Conservation (phyloP, 2,329 filamentous ascomycete species). For the Talaromyces sp. region DNA sequence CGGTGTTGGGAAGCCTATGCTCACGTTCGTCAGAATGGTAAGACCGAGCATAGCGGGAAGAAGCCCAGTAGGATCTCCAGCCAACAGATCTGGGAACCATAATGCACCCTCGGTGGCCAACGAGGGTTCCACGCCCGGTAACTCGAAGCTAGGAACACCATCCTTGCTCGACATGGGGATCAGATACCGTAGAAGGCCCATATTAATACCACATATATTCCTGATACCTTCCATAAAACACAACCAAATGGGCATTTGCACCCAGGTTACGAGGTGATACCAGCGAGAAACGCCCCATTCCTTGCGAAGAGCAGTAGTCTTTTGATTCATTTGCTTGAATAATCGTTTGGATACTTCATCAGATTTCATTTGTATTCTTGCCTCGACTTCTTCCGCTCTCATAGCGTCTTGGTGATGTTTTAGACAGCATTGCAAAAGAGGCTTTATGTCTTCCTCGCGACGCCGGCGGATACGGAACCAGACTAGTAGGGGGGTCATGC, state of each 20-base stretch:
- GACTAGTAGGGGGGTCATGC: conserved; percentile 48
- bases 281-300: conserved; percentile 32
- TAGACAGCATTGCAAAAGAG: conserved; percentile 41
- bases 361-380: conserved; percentile 19
- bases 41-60: conserved; percentile 51
- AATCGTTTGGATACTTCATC: conserved; percentile 20
- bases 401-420: conserved; percentile 22
- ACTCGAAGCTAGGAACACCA: conserved; percentile 18
- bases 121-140: conserved; percentile 44
- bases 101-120: conserved; percentile 57
- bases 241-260: conserved; percentile 49
- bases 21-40: conserved; percentile 50
- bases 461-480: conserved; percentile 39
- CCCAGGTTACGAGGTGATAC: conserved; percentile 15
- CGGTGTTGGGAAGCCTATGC: conserved; percentile 28
- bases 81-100: conserved; percentile 59
- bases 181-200: conserved; percentile 42
- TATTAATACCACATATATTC: conserved; percentile 44
- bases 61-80: conserved; percentile 50
- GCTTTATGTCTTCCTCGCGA: conserved; percentile 44
- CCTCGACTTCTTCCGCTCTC: background rate
- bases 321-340: conserved; percentile 25
- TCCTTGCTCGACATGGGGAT: conserved; percentile 25
- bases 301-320: conserved; percentile 29
- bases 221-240: conserved; percentile 48